Conservation (phyloP, 257 asterid genomes). For the Phtheirospermum japonicum region DNA sequence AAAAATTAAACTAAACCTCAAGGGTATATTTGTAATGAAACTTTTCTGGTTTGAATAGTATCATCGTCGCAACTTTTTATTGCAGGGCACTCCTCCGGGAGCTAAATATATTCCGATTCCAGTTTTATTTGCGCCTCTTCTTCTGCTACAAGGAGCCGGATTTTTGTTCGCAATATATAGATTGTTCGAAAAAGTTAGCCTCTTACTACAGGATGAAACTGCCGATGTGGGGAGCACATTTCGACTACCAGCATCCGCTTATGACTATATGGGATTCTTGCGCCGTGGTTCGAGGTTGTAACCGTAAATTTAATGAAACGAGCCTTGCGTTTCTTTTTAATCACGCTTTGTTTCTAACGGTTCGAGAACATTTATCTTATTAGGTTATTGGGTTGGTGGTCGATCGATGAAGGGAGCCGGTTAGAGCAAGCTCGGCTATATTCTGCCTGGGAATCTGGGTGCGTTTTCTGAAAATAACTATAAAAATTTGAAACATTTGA, state of each 20-base stretch:
- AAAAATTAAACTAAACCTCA: background rate
- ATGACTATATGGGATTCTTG: slow-evolving; percentile 70
- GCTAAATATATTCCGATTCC: slow-evolving; percentile 68
- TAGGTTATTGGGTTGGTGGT: slow-evolving; percentile 98
- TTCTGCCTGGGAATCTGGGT: slow-evolving; percentile 71
- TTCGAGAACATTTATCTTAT: slow-evolving; percentile 25
- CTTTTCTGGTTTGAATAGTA: background rate
- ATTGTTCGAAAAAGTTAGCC: slow-evolving; percentile 48
- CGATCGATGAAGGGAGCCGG: slow-evolving; percentile 90
- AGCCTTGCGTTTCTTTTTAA: slow-evolving; percentile 11
- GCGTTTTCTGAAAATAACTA: slow-evolving; percentile 16
- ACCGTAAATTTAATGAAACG: slow-evolving; percentile 7
- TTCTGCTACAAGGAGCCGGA: slow-evolving; percentile 87
- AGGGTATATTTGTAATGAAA: background rate
- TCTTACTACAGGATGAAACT: slow-evolving; percentile 36
- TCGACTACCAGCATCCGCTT: slow-evolving; percentile 53
- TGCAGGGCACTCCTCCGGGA: slow-evolving; percentile 86
- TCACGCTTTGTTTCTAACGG: background rate
- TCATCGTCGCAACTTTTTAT: background rate
- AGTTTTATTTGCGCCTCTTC: slow-evolving; percentile 76
- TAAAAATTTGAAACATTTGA: background rate
- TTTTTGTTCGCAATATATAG: slow-evolving; percentile 67
- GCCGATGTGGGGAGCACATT: slow-evolving; percentile 49
- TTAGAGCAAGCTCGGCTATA: slow-evolving; percentile 93
- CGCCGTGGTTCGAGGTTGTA: slow-evolving; percentile 82